Percentiles rank a stretch among this genome's conserved stretches.
phyloP scores from a whole-genome alignment of 169 alveolate genomes.

The Miamiensis avidus region DNA sequence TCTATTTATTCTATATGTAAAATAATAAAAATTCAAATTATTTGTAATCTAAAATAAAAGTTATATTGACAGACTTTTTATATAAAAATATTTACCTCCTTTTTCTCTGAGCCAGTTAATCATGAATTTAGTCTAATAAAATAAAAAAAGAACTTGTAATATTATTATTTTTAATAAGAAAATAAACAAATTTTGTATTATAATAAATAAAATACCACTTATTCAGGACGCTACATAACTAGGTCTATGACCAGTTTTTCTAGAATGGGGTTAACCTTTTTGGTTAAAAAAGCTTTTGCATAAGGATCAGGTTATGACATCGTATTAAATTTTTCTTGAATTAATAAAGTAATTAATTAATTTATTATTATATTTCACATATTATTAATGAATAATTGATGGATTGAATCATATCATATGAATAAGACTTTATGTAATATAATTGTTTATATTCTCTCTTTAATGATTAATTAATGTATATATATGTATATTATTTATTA shows the following conservation, averaged over 20 bases:
- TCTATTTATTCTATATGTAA: background rate
- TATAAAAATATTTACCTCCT: background rate
- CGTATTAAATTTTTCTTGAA: background rate
- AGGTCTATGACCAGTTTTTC: slow-evolving; percentile 18
- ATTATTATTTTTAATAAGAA: background rate
- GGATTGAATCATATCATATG: background rate
- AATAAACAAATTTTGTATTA: background rate
- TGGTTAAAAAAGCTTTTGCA: slow-evolving; percentile 7
- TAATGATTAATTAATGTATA: too few species aligned
- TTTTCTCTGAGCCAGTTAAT: slow-evolving; percentile 17
- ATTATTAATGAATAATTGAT: background rate
- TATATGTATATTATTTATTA: too few species aligned
- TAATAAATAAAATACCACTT: slow-evolving; percentile 1
- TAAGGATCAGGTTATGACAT: slow-evolving; percentile 11
- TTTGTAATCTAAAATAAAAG: too few species aligned
- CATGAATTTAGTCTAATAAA: background rate
- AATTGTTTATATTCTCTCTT: background rate
- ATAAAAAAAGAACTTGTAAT: background rate
- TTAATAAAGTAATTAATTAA: background rate
- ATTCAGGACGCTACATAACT: slow-evolving; percentile 24
- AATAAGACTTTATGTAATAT: background rate
- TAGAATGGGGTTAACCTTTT: slow-evolving; percentile 21
- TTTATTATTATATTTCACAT: background rate
- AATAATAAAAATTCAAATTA: background rate
- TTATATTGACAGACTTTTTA: too few species aligned